Evolutionary conservation across 371 early-diverging fungal species (phyloP), one percentile per base, ranked within the genome.

Genomic region (Rhizopus stolonifer): DNA sequence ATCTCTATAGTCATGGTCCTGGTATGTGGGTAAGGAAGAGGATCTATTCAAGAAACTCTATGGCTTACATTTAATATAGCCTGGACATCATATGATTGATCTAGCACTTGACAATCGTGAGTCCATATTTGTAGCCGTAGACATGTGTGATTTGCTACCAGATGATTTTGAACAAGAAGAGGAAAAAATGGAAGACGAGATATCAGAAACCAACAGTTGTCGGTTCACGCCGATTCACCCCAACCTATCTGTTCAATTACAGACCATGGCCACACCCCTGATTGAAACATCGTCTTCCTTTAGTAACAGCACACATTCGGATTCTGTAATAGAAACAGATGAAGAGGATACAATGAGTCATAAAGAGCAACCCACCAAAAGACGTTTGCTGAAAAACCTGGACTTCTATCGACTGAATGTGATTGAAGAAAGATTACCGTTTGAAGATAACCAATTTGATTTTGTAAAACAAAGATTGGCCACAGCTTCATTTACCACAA

Each of bases 41-140:
- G 3, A 18, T 8, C 18, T 17, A 48, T 19, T 15, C 4, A 23
- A 25, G 21, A 32, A 18, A 13, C 3, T 2, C n/a, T 31, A 4
- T 31, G 10, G 13, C 14, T 29, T 46, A 7, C 22, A 11, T 22
- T 22, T 18, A 8, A 36, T 0, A 13, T 51, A 69, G 65, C 19
- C 48, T 32, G 69, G 69, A 1, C 65, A 69, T 55, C 50, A 60
- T 39, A 55, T 69, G 9, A 46, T 69, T 32, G 69, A 65, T 46
- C 47, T 62, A 50, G 69, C 69, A 15, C 34, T 69, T 14, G 65
- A 69, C 44, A 57, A 60, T 40, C 29, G 19, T 15, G 25, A 46
- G 0, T 61, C 62, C 1, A 40, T 61, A 1, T 65, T 69, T 44
- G 49, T 52, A 21, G 55, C 62, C 1, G 46, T 65, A 0, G 65